A percentile compares a stretch with the other conserved stretches of the same genome.
Conservation (phyloP, 371 early-diverging fungal genomes). For the Nosema bombycis region DNA sequence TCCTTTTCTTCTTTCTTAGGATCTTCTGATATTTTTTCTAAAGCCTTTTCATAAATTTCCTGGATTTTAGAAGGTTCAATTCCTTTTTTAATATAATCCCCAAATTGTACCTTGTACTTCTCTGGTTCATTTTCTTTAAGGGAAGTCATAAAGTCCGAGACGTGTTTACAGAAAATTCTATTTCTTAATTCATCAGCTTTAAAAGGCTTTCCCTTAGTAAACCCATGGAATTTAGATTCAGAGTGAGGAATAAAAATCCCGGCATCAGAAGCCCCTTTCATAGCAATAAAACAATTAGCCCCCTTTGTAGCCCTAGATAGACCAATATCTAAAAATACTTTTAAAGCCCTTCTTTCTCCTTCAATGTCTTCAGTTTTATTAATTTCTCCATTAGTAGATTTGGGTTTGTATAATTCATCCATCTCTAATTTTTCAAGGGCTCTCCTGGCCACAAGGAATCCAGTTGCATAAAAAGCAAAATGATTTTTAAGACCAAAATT, state of each 20-base stretch:
- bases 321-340: conserved; percentile 97
- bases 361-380: conserved; percentile 76
- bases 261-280: conserved; percentile 99
- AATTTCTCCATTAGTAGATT: conserved; percentile 82
- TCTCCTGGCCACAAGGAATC: conserved; percentile 91
- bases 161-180: conserved; percentile 95
- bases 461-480: conserved; percentile 96
- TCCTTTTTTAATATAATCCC: conserved; percentile 81
- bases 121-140: conserved; percentile 95
- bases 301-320: conserved; percentile 95
- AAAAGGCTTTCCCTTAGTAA: conserved; percentile 76
- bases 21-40: conserved; percentile 66
- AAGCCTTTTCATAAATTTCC: conserved; percentile 84
- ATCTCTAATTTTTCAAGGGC: conserved; percentile 77
- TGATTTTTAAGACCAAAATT: conserved; percentile 99
- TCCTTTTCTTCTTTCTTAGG: conserved; percentile 47
- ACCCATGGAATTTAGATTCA: conserved; percentile 94
- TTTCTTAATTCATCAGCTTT: conserved; percentile 86
- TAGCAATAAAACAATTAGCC: conserved; percentile 92
- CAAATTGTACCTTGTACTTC: conserved; percentile 89
- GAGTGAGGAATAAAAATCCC: conserved; percentile 94
- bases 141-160: conserved; percentile 90
- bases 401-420: conserved; percentile 75
- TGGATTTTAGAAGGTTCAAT: conserved; percentile 83
- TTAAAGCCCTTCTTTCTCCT: conserved; percentile 92